Evolutionary conservation across 139 green algal genomes (phyloP).

Genomic region (Choricystis sp.): DNA sequence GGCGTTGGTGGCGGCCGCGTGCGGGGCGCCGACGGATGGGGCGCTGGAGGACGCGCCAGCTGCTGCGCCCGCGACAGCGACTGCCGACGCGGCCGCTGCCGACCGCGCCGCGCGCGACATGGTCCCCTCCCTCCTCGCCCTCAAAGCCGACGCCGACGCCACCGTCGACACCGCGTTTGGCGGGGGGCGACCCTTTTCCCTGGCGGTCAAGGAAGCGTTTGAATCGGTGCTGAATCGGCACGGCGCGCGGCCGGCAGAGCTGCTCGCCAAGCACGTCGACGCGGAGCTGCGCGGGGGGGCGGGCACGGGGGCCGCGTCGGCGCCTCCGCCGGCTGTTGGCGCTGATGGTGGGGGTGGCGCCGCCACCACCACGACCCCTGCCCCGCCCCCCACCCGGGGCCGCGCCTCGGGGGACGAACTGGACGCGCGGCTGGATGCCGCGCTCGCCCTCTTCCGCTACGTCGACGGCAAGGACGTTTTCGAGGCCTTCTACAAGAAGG

Average conservation of each 20-base stretch:
- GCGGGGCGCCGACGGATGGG: too few relatives aligned
- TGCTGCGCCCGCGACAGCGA: background rate
- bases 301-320: slow-evolving; percentile 27
- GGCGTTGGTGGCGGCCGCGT: slow-evolving; percentile 30
- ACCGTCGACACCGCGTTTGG: slow-evolving; percentile 34
- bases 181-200: slow-evolving; percentile 35
- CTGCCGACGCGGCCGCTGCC: too few relatives aligned
- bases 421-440: slow-evolving; percentile 68
- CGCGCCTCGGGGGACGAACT: slow-evolving; percentile 64
- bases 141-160: slow-evolving; percentile 56
- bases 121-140: slow-evolving; percentile 34
- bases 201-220: slow-evolving; percentile 77
- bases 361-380: too few relatives aligned
- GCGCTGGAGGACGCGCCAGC: too few relatives aligned
- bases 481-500: slow-evolving; percentile 99
- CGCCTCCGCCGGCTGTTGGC: too few relatives aligned
- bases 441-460: slow-evolving; percentile 81
- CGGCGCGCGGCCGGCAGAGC: slow-evolving; percentile 67
- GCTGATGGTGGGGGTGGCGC: background rate
- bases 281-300: slow-evolving; percentile 52
- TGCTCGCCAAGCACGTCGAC: slow-evolving; percentile 95
- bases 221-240: slow-evolving; percentile 88
- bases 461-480: slow-evolving; percentile 99
- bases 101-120: background rate
- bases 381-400: background rate